phyloP scores from a whole-genome alignment of 2,329 filamentous ascomycete species.

The Pyrenochaeta sp. region DNA sequence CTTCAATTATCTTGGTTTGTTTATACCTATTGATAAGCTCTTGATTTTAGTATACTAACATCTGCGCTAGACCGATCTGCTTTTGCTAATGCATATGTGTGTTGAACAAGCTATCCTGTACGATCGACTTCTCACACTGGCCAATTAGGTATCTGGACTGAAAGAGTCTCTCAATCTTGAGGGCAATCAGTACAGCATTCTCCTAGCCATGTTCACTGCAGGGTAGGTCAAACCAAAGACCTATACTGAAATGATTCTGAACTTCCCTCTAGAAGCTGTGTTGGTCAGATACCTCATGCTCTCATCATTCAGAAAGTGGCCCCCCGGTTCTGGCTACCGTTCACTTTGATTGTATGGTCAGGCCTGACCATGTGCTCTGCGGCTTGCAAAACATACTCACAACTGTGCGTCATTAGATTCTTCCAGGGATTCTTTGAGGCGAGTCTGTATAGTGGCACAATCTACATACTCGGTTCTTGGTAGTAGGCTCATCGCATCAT shows the following conservation, averaged over 20 bases:
- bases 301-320: conserved; percentile 39
- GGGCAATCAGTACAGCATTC: conserved; percentile 41
- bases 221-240: conserved; percentile 15
- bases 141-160: conserved; percentile 30
- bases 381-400: conserved; percentile 35
- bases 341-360: conserved; percentile 39
- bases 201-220: conserved; percentile 39
- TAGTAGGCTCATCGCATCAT: conserved; percentile 17
- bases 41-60: conserved; percentile 1
- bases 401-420: conserved; percentile 37
- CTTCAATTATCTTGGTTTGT: conserved; percentile 41
- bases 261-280: conserved; percentile 31
- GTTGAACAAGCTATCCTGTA: background rate
- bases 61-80: conserved; percentile 28
- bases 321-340: conserved; percentile 40
- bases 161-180: conserved; percentile 33
- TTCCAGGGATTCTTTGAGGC: conserved; percentile 40
- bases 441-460: conserved; percentile 39
- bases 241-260: background rate
- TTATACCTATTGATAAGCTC: background rate
- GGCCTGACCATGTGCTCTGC: conserved; percentile 40
- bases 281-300: conserved; percentile 40
- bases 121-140: background rate
- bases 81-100: conserved; percentile 40
- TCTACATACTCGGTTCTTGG: conserved; percentile 42